These are phyloP conservation scores for Sporothrix pallida DNA, from an alignment of 2,329 filamentous ascomycete genomes.

Conservation along the genomic window DNA sequence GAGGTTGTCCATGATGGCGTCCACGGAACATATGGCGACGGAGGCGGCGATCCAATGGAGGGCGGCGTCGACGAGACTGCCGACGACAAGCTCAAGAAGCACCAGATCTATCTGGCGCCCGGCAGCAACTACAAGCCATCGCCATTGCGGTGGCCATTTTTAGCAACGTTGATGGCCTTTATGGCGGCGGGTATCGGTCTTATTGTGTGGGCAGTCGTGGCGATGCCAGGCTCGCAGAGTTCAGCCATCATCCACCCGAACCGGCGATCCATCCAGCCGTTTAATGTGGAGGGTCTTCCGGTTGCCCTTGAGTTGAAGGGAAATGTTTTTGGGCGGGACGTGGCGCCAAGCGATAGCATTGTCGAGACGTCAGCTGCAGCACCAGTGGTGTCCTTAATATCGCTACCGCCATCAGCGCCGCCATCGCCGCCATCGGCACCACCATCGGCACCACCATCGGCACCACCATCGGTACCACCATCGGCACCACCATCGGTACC, in stretches of 20 bases:
- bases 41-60: conserved; percentile 35
- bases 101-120: not conserved
- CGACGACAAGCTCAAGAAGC: conserved; percentile 28
- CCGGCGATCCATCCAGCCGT: not conserved
- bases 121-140: conserved; percentile 45
- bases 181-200: conserved; percentile 42
- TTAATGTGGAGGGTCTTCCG: not conserved
- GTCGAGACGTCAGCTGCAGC: not conserved
- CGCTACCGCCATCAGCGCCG: not conserved
- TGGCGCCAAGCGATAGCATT: not conserved
- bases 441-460: too few species aligned
- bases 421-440: too few species aligned
- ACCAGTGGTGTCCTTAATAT: not conserved
- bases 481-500: too few species aligned
- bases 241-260: conserved; percentile 39
- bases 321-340: not conserved
- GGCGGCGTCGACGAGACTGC: conserved; percentile 36
- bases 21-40: not conserved
- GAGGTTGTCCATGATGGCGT: not conserved
- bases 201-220: conserved; percentile 42
- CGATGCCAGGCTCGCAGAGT: conserved; percentile 45
- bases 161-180: conserved; percentile 40
- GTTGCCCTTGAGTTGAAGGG: not conserved
- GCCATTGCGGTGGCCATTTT: conserved; percentile 46
- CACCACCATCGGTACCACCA: too few species aligned